phyloP scores from a whole-genome alignment of 768 basidiomycete species.

The Punctularia strigosozonata region DNA sequence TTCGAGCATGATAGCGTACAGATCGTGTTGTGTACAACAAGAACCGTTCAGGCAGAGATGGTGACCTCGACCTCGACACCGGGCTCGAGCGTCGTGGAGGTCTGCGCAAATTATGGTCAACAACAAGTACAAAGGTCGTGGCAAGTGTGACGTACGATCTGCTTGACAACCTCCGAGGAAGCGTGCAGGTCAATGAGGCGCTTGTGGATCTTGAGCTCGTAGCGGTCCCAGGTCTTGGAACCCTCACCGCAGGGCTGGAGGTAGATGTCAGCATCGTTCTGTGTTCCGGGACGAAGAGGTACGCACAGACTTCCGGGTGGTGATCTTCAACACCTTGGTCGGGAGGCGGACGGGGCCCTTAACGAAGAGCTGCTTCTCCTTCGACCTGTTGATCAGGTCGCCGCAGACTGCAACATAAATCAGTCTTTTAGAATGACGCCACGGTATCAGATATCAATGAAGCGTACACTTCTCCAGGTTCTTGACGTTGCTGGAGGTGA shows the following conservation, averaged over 20 bases:
- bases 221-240: slow-evolving; percentile 99
- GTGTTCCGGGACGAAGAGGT: background rate
- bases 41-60: slow-evolving; percentile 54
- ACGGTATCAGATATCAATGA: background rate
- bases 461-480: slow-evolving; percentile 94
- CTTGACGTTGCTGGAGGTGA: slow-evolving; percentile 95
- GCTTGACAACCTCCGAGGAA: slow-evolving; percentile 98
- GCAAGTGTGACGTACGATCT: slow-evolving; percentile 82
- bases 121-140: background rate
- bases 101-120: slow-evolving; percentile 34
- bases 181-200: slow-evolving; percentile 98
- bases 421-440: background rate
- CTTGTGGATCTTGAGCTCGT: slow-evolving; percentile 99
- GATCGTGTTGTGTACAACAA: too few relatives aligned
- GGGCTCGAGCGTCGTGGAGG: slow-evolving; percentile 96
- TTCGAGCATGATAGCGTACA: too few relatives aligned
- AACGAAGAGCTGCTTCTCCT: slow-evolving; percentile 98
- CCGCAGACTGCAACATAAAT: slow-evolving; percentile 57
- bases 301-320: slow-evolving; percentile 95
- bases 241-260: slow-evolving; percentile 96
- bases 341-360: slow-evolving; percentile 98
- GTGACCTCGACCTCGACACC: slow-evolving; percentile 99
- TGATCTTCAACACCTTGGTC: slow-evolving; percentile 97
- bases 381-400: slow-evolving; percentile 96
- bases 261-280: background rate